Evolutionary conservation across 1,284 basidiomycete genomes (phyloP).

Genomic region (Rhodotorula sp.): DNA sequence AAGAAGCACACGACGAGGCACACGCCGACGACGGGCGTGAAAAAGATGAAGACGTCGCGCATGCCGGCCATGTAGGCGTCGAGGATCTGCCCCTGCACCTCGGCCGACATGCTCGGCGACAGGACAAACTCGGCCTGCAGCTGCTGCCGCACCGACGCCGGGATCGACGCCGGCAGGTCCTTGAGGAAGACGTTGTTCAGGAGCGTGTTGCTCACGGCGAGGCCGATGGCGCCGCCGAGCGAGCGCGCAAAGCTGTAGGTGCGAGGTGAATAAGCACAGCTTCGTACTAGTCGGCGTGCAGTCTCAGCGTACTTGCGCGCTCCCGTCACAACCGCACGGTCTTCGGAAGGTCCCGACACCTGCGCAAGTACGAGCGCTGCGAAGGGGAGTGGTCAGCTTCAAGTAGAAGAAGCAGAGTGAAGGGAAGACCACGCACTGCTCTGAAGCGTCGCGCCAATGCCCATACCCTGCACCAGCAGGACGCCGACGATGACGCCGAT

Average conservation of each 20-base stretch:
- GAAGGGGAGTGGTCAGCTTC: neutral
- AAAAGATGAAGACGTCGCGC: conserved; percentile 42
- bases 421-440: neutral
- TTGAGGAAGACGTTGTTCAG: conserved; percentile 41
- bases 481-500: conserved; percentile 40
- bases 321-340: conserved; percentile 47
- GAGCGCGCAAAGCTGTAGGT: conserved; percentile 15
- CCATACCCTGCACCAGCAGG: conserved; percentile 46
- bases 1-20: conserved; percentile 41
- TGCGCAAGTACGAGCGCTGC: conserved; percentile 47
- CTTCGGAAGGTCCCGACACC: conserved; percentile 41
- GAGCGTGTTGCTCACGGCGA: conserved; percentile 44
- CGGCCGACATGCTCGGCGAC: conserved; percentile 22
- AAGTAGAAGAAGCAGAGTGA: neutral
- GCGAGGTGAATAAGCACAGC: neutral
- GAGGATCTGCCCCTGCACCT: conserved; percentile 18
- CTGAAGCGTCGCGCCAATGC: conserved; percentile 46
- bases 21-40: conserved; percentile 36
- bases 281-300: no score
- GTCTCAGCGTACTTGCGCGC: conserved; percentile 14
- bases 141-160: conserved; percentile 9
- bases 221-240: conserved; percentile 20
- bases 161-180: conserved; percentile 17
- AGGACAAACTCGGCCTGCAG: conserved; percentile 34
- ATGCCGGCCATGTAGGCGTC: conserved; percentile 43